Percentiles rank a stretch among this genome's conserved stretches.
Evolutionary conservation across 129 eudicot genomes (phyloP).

Genomic region (Oenanthe sinensis): DNA sequence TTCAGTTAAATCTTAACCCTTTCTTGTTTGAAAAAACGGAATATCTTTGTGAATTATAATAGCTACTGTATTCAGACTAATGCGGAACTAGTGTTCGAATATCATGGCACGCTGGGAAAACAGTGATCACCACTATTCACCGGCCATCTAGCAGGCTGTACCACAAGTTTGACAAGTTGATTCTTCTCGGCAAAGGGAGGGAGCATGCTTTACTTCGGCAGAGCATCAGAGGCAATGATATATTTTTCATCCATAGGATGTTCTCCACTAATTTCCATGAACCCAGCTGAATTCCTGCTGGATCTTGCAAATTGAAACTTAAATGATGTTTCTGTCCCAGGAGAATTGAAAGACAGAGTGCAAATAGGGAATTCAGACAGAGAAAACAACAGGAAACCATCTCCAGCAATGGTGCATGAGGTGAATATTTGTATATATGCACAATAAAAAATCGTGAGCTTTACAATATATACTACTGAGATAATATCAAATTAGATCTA

Average conservation of each 20-base stretch:
- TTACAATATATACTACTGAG: slow-evolving; percentile 18
- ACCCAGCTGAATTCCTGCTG: slow-evolving; percentile 84
- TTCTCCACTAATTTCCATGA: slow-evolving; percentile 82
- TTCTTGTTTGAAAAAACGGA: not conserved
- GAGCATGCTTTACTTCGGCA: slow-evolving; percentile 77
- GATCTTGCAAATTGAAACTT: slow-evolving; percentile 93
- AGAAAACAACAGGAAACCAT: slow-evolving; percentile 61
- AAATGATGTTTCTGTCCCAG: slow-evolving; percentile 79
- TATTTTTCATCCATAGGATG: slow-evolving; percentile 95
- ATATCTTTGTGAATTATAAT: not conserved
- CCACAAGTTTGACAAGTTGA: slow-evolving; percentile 85
- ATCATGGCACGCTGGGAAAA: slow-evolving; percentile 63
- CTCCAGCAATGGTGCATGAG: slow-evolving; percentile 76
- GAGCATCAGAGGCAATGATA: slow-evolving; percentile 76
- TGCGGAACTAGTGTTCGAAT: not conserved
- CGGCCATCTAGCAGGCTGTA: slow-evolving; percentile 97
- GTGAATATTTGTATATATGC: slow-evolving; percentile 18
- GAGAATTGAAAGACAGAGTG: slow-evolving; percentile 76
- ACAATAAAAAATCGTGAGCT: not conserved
- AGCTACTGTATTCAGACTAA: not conserved
- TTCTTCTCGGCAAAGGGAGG: slow-evolving; percentile 84
- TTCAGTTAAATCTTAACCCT: not conserved
- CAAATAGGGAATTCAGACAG: slow-evolving; percentile 46
- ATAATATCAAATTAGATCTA: slow-evolving; percentile 6
- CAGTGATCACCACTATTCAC: slow-evolving; percentile 89